phyloP scores from a whole-genome alignment of 768 basidiomycete species.

The Tylopilus sp. region DNA sequence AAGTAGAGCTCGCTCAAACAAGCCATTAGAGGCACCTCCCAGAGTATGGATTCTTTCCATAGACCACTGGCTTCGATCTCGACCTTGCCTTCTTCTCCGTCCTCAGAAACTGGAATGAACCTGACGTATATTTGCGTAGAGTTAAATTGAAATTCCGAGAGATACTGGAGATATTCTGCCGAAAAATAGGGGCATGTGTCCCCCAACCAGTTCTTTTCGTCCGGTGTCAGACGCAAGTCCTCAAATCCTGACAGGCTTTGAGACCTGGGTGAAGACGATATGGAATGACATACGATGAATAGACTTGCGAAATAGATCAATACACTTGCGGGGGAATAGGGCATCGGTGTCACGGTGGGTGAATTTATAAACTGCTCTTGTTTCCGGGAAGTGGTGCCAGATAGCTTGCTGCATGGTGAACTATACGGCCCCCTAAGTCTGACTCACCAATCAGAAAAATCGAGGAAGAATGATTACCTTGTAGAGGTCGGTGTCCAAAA shows the following conservation, averaged over 20 bases:
- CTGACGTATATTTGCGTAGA: slow-evolving; percentile 57
- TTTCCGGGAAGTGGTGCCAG: slow-evolving; percentile 68
- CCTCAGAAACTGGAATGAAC: slow-evolving; percentile 57
- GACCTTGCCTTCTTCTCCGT: slow-evolving; percentile 53
- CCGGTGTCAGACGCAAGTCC: slow-evolving; percentile 51
- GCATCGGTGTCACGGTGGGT: slow-evolving; percentile 69
- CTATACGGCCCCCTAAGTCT: slow-evolving; percentile 34
- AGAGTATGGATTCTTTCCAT: slow-evolving; percentile 86
- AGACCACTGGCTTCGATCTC: slow-evolving; percentile 71
- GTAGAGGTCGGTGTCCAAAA: slow-evolving; percentile 94
- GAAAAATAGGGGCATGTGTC: slow-evolving; percentile 72
- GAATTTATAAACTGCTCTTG: slow-evolving; percentile 71
- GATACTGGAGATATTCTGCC: slow-evolving; percentile 70
- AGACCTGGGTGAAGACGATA: slow-evolving; percentile 20
- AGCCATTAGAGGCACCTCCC: slow-evolving; percentile 96
- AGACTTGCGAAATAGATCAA: slow-evolving; percentile 41
- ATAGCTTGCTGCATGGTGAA: slow-evolving; percentile 97
- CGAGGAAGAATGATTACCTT: slow-evolving; percentile 51
- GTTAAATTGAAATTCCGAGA: slow-evolving; percentile 65
- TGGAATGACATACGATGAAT: slow-evolving; percentile 49
- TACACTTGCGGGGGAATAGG: slow-evolving; percentile 49
- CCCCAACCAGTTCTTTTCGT: slow-evolving; percentile 68
- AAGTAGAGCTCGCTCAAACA: slow-evolving; percentile 90
- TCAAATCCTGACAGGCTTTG: slow-evolving; percentile 55
- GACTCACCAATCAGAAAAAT: background rate